phyloP scores from a whole-genome alignment of 257 asterid genomes.

The Fraxinus quadrangulata region DNA sequence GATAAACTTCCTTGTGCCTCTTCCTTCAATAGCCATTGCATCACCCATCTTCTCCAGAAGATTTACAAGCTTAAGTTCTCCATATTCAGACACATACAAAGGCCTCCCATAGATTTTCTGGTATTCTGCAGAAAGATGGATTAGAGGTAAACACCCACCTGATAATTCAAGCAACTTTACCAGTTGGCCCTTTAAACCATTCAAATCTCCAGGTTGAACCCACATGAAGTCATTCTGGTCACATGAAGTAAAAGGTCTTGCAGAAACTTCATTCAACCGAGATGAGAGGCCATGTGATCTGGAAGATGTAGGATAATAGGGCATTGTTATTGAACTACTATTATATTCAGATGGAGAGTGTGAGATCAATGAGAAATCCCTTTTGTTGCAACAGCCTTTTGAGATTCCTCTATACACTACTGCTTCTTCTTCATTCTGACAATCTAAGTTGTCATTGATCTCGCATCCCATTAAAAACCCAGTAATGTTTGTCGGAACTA shows the following conservation, averaged over 20 bases:
- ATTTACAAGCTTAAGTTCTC: slow-evolving; percentile 62
- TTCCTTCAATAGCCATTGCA: slow-evolving; percentile 57
- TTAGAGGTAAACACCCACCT: slow-evolving; percentile 70
- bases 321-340: slow-evolving; percentile 36
- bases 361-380: slow-evolving; percentile 53
- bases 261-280: slow-evolving; percentile 45
- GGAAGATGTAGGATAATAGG: slow-evolving; percentile 37
- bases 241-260: slow-evolving; percentile 31
- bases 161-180: slow-evolving; percentile 68
- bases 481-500: slow-evolving; percentile 38
- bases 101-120: slow-evolving; percentile 75
- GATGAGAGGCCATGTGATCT: slow-evolving; percentile 48
- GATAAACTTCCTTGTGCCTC: slow-evolving; percentile 58
- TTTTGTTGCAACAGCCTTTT: slow-evolving; percentile 34
- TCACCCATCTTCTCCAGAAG: slow-evolving; percentile 78
- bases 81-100: slow-evolving; percentile 72
- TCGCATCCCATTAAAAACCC: slow-evolving; percentile 43
- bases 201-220: slow-evolving; percentile 89
- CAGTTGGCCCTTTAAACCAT: slow-evolving; percentile 77
- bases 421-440: slow-evolving; percentile 75
- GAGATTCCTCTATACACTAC: slow-evolving; percentile 67
- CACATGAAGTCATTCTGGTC: slow-evolving; percentile 51
- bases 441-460: slow-evolving; percentile 42
- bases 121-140: slow-evolving; percentile 72
- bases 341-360: slow-evolving; percentile 54